Conservation (phyloP, 768 basidiomycete species). For the Suillus occidentalis region DNA sequence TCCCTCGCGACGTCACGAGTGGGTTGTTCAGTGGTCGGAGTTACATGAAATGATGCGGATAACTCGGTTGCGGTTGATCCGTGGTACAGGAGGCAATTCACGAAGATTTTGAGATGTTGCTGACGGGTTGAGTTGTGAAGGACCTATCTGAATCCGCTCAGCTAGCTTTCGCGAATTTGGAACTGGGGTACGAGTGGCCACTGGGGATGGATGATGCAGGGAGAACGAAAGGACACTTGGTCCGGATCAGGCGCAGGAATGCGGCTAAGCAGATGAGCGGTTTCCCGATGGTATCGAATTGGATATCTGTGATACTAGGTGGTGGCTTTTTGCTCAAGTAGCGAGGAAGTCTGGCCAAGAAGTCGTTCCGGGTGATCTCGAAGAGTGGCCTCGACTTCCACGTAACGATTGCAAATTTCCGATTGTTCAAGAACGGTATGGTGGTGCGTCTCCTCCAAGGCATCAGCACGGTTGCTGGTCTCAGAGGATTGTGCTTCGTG, state of each 20-base stretch:
- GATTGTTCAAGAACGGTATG: no score
- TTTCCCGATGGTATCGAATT: constrained; percentile 55
- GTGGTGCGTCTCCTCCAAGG: no score
- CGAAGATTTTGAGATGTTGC: neutral
- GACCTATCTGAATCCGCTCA: neutral
- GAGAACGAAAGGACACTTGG: constrained; percentile 24
- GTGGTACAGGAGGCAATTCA: constrained; percentile 4
- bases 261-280: constrained; percentile 52
- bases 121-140: neutral
- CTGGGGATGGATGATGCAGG: constrained; percentile 12
- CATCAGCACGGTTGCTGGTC: no score
- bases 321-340: no score
- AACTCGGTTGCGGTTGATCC: neutral
- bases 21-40: neutral
- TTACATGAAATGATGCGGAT: neutral
- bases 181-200: neutral
- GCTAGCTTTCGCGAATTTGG: neutral
- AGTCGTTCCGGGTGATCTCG: no score
- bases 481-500: no score
- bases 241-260: constrained; percentile 39
- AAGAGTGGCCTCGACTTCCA: no score
- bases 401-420: no score
- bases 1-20: no score
- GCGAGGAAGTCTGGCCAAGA: no score
- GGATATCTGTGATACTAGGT: constrained; percentile 40